Evolutionary conservation across 441 rosid species (phyloP), one percentile per base, ranked within the genome.

Genomic region (Euphorbia neoarborescens): DNA sequence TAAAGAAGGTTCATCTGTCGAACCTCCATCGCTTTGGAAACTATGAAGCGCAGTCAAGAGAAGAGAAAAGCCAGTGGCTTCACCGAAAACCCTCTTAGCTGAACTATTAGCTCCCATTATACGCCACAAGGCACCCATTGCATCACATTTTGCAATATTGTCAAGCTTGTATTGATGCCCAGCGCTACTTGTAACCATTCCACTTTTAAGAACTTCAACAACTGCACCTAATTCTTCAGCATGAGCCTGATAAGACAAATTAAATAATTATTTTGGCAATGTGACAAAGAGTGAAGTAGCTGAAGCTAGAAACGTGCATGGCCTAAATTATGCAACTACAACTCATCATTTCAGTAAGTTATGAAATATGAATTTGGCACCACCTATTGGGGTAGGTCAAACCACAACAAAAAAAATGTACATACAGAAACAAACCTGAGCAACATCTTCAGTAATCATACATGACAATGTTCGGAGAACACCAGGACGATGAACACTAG

Each of bases 111-210:
- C 87, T 62, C 99, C 96, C 77, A 96, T 72, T 78, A 94, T 88
- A 56, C 99, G 98, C 99, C 99, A 96, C 79, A 96, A 79, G 65
- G 98, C 82, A 53, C 99, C 97, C 98, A 96, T 91, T 42, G 87
- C 88, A 80, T 96, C 99, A 80, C 99, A 96, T 86, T 85, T 91
- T 67, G 99, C 97, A 84, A 89, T 94, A 83, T 82, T 84, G 73
- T 82, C 89, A 84, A 96, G 95, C 83, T 79, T 87, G 85, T 91
- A 91, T 68, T 94, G 99, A 84, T 90, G 84, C 75, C 99, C 99
- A 54, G 87, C 82, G 38, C 84, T 82, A 82, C 98, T 87, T 75
- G 95, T 91, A 75, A 91, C 97, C 94, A 96, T 96, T 81, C 99
- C 98, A 78, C 99, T 88, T 87, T 96, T 96, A 68, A 96, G 86